Evolutionary conservation across 805 yeast species (phyloP), one percentile per base, ranked within the genome.

Genomic region (Zygotorulaspora sp.): DNA sequence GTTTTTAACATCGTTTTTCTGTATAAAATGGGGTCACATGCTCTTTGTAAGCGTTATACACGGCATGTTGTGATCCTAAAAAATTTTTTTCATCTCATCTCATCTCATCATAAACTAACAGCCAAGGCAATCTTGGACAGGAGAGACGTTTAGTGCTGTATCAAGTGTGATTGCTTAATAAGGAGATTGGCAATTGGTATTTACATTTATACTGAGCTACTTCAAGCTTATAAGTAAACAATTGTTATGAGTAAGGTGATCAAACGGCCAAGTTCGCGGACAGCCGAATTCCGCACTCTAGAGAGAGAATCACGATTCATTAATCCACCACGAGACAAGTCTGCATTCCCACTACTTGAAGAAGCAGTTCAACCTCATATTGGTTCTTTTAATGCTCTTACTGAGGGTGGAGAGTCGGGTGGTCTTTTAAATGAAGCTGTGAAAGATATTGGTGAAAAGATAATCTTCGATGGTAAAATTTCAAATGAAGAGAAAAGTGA

Each of bases 311-410:
- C 72, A 44, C 75, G 94, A 50, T 92, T 87, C 67, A 74, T 75
- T 52, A 79, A 85, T 58, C 98, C 98, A 32, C 95, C 97, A 35
- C 80, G 77, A 65, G 95, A 85, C 55, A 75, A 83, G 59, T 72
- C 86, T 20, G 85, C 85, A 6, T 90, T 68, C 54, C 96, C 96
- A 11, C 65, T 88, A 27, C 72, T 92, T 24, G 75, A 75, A 41
- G 95, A 87, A 46, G 97, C 98, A 11, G 92, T 92, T 27, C 78
- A 78, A 40, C 98, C 98, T 4, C 98, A 92, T 61, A 76, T 92
- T 39, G 97, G 95, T 6, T 90, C 97, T 1, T 92, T 92, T 72
- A 83, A 92, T 70, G 97, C 97, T 4, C 70, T 92, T 40, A 84
- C 95, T 16, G 95, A 85, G 41, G 96, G 95, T 30, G 78, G 84